Evolutionary conservation across 441 rosid species (phyloP), one percentile per base, ranked within the genome.

Genomic region (Viola pubescens): DNA sequence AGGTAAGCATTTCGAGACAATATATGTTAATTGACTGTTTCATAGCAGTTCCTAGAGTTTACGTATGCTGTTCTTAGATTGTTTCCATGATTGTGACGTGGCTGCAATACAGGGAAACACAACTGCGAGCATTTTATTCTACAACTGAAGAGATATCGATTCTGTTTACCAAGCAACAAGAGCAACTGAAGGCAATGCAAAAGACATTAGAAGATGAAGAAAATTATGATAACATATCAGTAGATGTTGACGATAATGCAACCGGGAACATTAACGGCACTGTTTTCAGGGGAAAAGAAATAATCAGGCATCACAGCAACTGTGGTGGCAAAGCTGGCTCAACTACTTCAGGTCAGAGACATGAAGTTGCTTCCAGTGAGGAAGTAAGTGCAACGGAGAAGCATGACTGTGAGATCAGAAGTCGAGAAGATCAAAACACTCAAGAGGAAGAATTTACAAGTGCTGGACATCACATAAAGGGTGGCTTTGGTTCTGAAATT

Each of bases 131-230:
- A 67, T 89, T 94, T 80, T 94, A 94, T 79, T 87, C 95, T 47
- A 89, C 96, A 42, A 94, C 98, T 4, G 96, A 86, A 81, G 92
- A 88, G 80, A 86, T 89, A 52, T 82, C 83, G 3, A 53, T 70
- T 48, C 73, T 89, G 61, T 94, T 94, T 66, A 73, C 85, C 37
- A 90, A 86, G 79, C 98, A 94, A 81, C 97, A 94, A 81, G 96
- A 94, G 71, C 97, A 94, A 69, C 78, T 94, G 63, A 89, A 89
- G 80, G 77, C 91, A 11, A 89, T 94, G 98, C 91, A 79, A 75
- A 84, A 74, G 84, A 88, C 97, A 57, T 73, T 88, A 60, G 98
- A 90, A 80, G 97, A 86, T 62, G 96, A 86, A 79, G 98, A 94
- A 54, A 88, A 86, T 70, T 86, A 75, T 61, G 97, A 88, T 63